Percentiles rank a stretch among this genome's conserved stretches.
These are phyloP conservation scores for Zygosaccharomyces sapae DNA, from an alignment of 1,139 yeast genomes.

Conservation along the genomic window DNA sequence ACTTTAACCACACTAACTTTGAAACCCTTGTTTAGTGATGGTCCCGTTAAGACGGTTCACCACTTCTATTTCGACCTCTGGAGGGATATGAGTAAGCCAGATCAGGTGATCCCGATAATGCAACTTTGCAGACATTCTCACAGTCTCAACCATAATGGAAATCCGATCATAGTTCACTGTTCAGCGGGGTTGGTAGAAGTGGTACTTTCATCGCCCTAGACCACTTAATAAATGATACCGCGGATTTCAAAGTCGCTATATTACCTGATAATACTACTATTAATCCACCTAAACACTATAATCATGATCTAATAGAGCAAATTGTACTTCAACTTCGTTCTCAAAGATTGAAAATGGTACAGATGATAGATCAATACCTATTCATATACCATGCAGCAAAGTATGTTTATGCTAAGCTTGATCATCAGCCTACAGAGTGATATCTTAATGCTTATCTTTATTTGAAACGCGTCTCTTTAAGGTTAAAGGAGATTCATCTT, in stretches of 20 bases:
- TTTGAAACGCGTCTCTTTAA: neutral
- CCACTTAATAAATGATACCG: constrained; percentile 43
- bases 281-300: constrained; percentile 18
- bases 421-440: neutral
- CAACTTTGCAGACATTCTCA: constrained; percentile 31
- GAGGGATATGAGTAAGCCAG: constrained; percentile 46
- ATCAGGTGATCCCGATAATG: constrained; percentile 35
- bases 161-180: constrained; percentile 55
- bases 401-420: constrained; percentile 15
- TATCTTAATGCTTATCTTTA: neutral
- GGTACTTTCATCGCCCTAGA: constrained; percentile 70
- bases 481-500: neutral
- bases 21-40: constrained; percentile 18
- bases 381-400: constrained; percentile 36
- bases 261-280: constrained; percentile 1
- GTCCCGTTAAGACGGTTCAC: constrained; percentile 35
- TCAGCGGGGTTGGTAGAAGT: constrained; percentile 81
- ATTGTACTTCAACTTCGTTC: constrained; percentile 33
- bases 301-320: constrained; percentile 34
- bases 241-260: constrained; percentile 23
- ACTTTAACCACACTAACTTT: constrained; percentile 27
- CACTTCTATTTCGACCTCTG: constrained; percentile 45
- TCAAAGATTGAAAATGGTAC: constrained; percentile 38
- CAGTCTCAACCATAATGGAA: constrained; percentile 29
- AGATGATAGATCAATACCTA: constrained; percentile 32